Conservation (phyloP, 768 basidiomycete species). For the Agrocybe praecox region DNA sequence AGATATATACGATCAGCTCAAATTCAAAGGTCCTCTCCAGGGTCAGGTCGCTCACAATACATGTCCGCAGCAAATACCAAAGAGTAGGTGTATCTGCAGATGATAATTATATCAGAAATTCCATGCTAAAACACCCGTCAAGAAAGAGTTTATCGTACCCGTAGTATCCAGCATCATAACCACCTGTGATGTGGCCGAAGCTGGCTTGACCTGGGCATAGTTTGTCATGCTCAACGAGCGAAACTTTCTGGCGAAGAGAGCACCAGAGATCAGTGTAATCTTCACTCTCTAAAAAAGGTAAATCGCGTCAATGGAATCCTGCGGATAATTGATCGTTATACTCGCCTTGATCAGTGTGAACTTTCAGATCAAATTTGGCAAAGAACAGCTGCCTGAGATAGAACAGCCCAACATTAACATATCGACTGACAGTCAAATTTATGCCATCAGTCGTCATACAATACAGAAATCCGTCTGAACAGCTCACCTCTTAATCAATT, state of each 20-base stretch:
- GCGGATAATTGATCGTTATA: constrained; percentile 20
- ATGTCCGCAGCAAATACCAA: constrained; percentile 64
- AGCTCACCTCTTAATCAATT: constrained; percentile 74
- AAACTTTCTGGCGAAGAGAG: constrained; percentile 65
- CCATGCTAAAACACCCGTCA: neutral
- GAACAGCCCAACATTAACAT: constrained; percentile 82
- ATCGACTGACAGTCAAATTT: constrained; percentile 44
- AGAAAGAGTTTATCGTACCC: constrained; percentile 35
- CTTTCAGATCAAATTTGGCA: constrained; percentile 75
- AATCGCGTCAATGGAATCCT: too few relatives aligned
- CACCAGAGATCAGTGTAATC: constrained; percentile 87
- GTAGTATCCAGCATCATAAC: constrained; percentile 73
- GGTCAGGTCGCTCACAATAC: constrained; percentile 39
- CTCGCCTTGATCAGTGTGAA: constrained; percentile 66
- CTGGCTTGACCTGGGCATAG: constrained; percentile 69
- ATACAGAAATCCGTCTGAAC: neutral
- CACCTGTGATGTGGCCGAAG: constrained; percentile 79
- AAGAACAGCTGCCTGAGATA: constrained; percentile 87
- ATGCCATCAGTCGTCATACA: neutral
- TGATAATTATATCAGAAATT: neutral
- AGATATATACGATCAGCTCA: neutral
- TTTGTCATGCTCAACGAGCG: constrained; percentile 65
- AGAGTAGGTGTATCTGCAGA: constrained; percentile 64
- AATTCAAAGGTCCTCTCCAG: neutral
- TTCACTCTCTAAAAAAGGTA: constrained; percentile 43